Conservation (phyloP, 2,329 filamentous ascomycete genomes). For the Lecanosticta acicola region DNA sequence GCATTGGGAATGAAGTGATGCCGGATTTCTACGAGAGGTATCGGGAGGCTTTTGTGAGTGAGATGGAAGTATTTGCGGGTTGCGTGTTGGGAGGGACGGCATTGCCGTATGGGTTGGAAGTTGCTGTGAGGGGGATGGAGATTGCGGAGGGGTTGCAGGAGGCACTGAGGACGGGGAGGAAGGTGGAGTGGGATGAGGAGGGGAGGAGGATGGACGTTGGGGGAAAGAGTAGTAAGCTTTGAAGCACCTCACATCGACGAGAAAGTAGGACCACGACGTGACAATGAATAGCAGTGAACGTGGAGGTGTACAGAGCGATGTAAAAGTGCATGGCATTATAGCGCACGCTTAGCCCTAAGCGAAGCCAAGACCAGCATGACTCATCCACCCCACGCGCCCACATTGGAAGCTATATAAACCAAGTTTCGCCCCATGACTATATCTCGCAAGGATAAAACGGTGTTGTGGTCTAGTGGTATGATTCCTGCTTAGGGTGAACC, state of each 20-base stretch:
- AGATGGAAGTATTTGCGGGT: constrained; percentile 38
- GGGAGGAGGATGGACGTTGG: constrained; percentile 9
- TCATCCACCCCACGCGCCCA: too few species aligned
- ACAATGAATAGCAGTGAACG: background rate
- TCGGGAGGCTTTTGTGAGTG: constrained; percentile 38
- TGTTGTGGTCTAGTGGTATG: constrained; percentile 2
- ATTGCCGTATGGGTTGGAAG: constrained; percentile 35
- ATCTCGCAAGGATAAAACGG: too few species aligned
- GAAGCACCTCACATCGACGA: background rate
- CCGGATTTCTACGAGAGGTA: constrained; percentile 39
- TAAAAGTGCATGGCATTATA: too few species aligned
- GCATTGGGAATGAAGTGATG: constrained; percentile 36
- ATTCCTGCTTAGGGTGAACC: background rate
- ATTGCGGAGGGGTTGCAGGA: constrained; percentile 51
- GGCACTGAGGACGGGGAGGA: constrained; percentile 49
- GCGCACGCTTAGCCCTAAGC: too few species aligned
- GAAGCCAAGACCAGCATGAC: too few species aligned
- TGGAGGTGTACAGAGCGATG: too few species aligned
- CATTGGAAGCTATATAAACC: too few species aligned
- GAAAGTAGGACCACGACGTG: background rate
- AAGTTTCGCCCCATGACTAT: too few species aligned
- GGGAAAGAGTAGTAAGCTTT: constrained; percentile 1
- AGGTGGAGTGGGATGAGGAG: constrained; percentile 43
- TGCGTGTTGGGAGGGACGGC: constrained; percentile 33
- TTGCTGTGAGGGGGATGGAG: constrained; percentile 35